Evolutionary conservation across 305 asterid genomes (phyloP).

Genomic region (Nicotiana rustica): DNA sequence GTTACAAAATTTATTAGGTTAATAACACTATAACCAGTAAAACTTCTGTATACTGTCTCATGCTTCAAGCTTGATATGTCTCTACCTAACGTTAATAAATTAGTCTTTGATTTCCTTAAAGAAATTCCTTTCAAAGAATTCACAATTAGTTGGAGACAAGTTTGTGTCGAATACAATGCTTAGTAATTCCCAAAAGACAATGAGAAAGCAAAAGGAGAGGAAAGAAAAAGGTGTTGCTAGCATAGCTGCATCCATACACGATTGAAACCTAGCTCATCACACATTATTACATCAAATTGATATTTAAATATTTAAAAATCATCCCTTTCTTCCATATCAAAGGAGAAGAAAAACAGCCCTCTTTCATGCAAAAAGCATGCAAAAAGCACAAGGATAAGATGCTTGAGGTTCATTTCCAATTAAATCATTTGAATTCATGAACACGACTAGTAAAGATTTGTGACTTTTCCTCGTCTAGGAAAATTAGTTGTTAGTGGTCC

Average conservation of each 20-base stretch:
- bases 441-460: neutral
- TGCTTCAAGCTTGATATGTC: conserved; percentile 27
- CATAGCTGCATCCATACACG: conserved; percentile 12
- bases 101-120: conserved; percentile 14
- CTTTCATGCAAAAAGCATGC: neutral
- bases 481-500: conserved; percentile 7
- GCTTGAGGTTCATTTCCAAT: conserved; percentile 25
- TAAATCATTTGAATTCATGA: neutral
- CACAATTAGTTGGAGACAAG: conserved; percentile 24
- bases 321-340: neutral
- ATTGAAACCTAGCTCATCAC: neutral
- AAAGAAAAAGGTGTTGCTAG: conserved; percentile 22
- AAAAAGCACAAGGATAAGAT: neutral
- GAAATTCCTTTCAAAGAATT: neutral
- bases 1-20: conserved; percentile 37
- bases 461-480: neutral
- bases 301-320: neutral
- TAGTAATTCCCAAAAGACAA: neutral
- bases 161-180: neutral
- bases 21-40: conserved; percentile 18
- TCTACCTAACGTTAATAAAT: neutral
- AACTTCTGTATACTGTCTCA: conserved; percentile 23
- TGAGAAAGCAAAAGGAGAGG: neutral
- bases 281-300: neutral
- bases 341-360: neutral